Evolutionary conservation across 2,329 filamentous ascomycete species (phyloP), one percentile per base, ranked within the genome.

Genomic region (Parastagonospora nodorum): DNA sequence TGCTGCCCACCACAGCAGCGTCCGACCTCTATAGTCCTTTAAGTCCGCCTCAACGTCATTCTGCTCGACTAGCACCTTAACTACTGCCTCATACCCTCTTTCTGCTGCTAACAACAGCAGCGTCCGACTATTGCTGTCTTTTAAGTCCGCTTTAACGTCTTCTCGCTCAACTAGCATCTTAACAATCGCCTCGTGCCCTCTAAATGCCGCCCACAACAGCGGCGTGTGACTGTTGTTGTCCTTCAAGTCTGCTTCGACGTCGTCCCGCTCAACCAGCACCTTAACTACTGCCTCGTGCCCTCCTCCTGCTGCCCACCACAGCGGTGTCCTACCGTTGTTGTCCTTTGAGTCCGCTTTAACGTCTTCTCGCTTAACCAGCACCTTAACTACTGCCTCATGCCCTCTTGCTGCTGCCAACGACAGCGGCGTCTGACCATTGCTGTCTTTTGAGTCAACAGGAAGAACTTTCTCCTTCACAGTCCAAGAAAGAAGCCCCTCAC

Each of bases 331-430:
- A 12, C 2, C 16, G 10, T 27, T 4, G 12, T 28, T 10, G 8
- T 27, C 37, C 16, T 40, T 40, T 6, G 19, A 9, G 16, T 40
- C 37, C 1, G 14, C 3, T 3, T 40, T 19, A 8, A 40, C 37
- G 9, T 27, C 8, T 4, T 12, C 10, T 8, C 7, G 24, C 15
- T 10, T 12, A 19, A 40, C 16, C n/a, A 40, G 15, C 24, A 44
- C 19, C 6, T 44, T 29, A n/a, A 55, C 48, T 30, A 51, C 30
- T 5, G 0, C 38, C 2, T 43, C 27, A 14, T 50, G 31, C 15
- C 43, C 43, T n/a, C 38, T 43, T 32, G 14, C n/a, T 40, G 48
- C 48, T 2, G 51, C 47, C 42, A 24, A 51, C 16, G 39, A 42
- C 15, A 42, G 39, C 8, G 29, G 27, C 16, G 27, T 31, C 12